Conservation (phyloP, 1,284 basidiomycete species). For the Rhodotorula sp. region DNA sequence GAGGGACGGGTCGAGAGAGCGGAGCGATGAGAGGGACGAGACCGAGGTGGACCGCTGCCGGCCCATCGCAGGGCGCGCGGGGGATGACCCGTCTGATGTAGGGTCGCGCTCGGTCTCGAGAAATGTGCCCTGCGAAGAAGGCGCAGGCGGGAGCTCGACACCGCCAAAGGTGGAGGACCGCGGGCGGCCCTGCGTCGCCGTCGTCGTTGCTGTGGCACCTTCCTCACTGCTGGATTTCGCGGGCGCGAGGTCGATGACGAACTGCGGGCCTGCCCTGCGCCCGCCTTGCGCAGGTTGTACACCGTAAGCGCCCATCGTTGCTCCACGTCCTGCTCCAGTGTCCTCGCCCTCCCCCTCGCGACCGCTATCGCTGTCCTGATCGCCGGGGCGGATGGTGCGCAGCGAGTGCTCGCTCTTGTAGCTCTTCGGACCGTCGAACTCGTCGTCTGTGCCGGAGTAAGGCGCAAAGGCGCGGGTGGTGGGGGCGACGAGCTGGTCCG, state of each 20-base stretch:
- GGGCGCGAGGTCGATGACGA: slow-evolving; percentile 29
- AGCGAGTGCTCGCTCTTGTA: slow-evolving; percentile 32
- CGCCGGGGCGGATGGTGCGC: slow-evolving; percentile 15
- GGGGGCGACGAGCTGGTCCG: slow-evolving; percentile 4
- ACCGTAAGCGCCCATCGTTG: too few relatives aligned
- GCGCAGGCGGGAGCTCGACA: slow-evolving; percentile 21
- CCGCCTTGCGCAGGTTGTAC: too few relatives aligned
- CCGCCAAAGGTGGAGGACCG: slow-evolving; percentile 34
- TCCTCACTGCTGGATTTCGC: background rate
- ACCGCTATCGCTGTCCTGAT: background rate
- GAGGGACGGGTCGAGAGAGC: slow-evolving; percentile 23
- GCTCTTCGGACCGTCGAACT: background rate
- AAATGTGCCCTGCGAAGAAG: background rate
- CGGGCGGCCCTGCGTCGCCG: background rate
- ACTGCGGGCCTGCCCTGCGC: slow-evolving; percentile 15
- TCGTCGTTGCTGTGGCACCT: background rate
- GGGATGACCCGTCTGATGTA: background rate
- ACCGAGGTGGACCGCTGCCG: slow-evolving; percentile 26
- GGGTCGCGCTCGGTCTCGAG: background rate
- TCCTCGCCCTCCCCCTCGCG: background rate
- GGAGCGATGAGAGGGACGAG: slow-evolving; percentile 25
- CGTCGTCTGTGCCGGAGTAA: too few relatives aligned
- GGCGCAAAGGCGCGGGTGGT: background rate
- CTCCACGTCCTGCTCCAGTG: background rate
- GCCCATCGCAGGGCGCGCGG: background rate